Conservation (phyloP, 1,284 basidiomycete species). For the Fomitopsis palustris region DNA sequence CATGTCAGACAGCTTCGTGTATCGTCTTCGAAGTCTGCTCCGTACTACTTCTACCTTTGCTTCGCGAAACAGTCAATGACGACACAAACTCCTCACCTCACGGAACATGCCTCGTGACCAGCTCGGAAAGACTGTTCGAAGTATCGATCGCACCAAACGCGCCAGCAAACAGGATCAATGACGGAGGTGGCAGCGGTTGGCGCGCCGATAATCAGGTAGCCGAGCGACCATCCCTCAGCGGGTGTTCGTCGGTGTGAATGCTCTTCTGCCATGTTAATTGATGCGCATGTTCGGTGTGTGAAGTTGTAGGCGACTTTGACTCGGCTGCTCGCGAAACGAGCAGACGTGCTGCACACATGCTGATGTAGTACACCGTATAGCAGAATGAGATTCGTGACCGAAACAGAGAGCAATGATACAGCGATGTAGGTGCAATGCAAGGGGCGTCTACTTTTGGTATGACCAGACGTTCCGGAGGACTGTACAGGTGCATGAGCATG, state of each 20-base stretch:
- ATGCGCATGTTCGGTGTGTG: too few relatives aligned
- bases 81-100: not conserved
- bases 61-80: not conserved
- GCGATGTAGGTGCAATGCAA: not conserved
- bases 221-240: not conserved
- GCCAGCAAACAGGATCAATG: not conserved
- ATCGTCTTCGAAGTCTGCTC: too few relatives aligned
- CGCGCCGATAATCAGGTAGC: not conserved
- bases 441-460: slow-evolving; percentile 59
- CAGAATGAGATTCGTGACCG: not conserved
- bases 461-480: slow-evolving; percentile 78
- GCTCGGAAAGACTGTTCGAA: not conserved
- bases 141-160: not conserved
- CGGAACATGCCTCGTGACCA: not conserved
- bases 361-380: not conserved
- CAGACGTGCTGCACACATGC: not conserved
- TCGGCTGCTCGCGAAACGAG: too few relatives aligned
- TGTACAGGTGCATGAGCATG: slow-evolving; percentile 23
- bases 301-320: too few relatives aligned
- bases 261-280: too few relatives aligned
- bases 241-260: not conserved
- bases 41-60: not conserved
- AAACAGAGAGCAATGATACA: slow-evolving; percentile 3
- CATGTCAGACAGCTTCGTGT: too few relatives aligned
- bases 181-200: not conserved